phyloP scores from a whole-genome alignment of 2,329 filamentous ascomycete species.

The Penicillium sp. region DNA sequence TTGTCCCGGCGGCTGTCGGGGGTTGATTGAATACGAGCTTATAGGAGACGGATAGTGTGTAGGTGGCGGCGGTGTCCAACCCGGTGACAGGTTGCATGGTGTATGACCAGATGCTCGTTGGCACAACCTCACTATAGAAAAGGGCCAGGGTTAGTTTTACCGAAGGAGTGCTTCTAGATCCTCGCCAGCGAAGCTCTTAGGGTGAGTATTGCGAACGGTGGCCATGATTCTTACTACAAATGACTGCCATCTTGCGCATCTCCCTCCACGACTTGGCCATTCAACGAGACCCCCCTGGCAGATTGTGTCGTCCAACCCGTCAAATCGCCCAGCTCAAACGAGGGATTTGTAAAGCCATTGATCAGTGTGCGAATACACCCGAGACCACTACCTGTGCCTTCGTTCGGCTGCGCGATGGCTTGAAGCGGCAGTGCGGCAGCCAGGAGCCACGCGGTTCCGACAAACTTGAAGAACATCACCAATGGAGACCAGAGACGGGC shows the following conservation, averaged over 20 bases:
- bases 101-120: background rate
- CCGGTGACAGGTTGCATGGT: background rate
- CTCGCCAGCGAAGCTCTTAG: background rate
- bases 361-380: background rate
- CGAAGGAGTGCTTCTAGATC: background rate
- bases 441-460: no score
- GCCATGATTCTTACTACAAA: constrained; percentile 1
- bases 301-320: background rate
- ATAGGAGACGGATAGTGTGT: constrained; percentile 1
- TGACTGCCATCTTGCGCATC: background rate
- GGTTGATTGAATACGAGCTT: background rate
- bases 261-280: background rate
- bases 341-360: constrained; percentile 2
- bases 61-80: background rate
- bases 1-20: background rate
- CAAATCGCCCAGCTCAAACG: constrained; percentile 3
- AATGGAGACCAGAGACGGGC: no score
- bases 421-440: no score
- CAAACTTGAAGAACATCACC: no score
- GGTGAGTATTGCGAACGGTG: background rate
- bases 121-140: no score
- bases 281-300: background rate
- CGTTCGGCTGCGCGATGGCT: no score
- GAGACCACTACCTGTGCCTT: no score
- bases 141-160: background rate